Base-by-base conservation (phyloP, 1,284 basidiomycete species). In the Cystobasidiaceae sp. region DNA sequence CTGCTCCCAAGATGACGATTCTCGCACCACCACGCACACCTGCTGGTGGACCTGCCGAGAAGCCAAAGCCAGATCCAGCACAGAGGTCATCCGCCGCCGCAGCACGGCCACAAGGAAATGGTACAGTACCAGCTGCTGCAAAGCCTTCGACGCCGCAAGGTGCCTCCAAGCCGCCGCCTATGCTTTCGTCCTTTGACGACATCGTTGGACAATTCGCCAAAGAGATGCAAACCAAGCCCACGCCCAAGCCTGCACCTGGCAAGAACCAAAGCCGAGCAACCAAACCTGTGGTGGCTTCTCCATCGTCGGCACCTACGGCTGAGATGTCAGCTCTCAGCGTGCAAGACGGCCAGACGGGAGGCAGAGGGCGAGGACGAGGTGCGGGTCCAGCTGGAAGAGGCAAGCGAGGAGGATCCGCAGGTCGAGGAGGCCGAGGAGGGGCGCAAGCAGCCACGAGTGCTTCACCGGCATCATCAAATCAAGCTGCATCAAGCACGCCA, bases 171-270 rank as follows among this genome's bases (percentile, higher is more conserved):
- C 27, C 61, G 19, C 41, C 44, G 23, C 19, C 60, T 25, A 3
- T 33, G 5, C 32, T 44, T 17, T 41, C 51, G 6, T 8, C 41
- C 13, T 64, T 64, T 34, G 61, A 64, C 17, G 52, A 37, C 32
- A 46, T 64, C 11, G 51, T 64, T 13, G 52, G 45, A 13, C 61
- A 64, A 56, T 64, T 64, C 25, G 61, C 61, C 9, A 46, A 34
- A 33, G 41, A 56, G 21, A 64, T 56, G 61, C n/a, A 55, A n/a
- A 44, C 39, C 27, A 39, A 55, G 9, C 49, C 41, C 41, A 44
- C 3, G n/a, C n/a, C n/a, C n/a, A n/a, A n/a, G n/a, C n/a, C n/a
- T n/a, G n/a, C n/a, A n/a, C n/a, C n/a, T n/a, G n/a, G n/a, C n/a
- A n/a, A n/a, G n/a, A n/a, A n/a, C n/a, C n/a, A n/a, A n/a, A n/a